Conservation (phyloP, 768 basidiomycete species). For the Boletus fagicola region DNA sequence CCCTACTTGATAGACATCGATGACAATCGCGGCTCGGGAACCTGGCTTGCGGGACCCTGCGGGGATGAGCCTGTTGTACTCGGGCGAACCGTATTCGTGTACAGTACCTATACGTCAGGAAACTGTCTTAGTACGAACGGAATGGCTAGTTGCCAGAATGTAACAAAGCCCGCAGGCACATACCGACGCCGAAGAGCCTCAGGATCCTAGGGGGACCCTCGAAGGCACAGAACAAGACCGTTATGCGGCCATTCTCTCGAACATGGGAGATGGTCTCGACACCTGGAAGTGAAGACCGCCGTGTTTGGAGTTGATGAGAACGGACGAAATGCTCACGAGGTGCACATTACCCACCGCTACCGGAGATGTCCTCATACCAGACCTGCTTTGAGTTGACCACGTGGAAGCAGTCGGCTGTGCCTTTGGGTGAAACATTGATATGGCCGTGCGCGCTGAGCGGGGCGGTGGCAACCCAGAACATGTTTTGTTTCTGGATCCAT, state of each 20-base stretch:
- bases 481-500: slow-evolving; percentile 62
- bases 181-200: slow-evolving; percentile 58
- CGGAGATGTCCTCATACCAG: slow-evolving; percentile 74
- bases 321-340: background rate
- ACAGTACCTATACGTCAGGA: slow-evolving; percentile 44
- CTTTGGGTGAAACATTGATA: slow-evolving; percentile 70
- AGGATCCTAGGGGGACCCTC: slow-evolving; percentile 59
- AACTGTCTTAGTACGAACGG: background rate
- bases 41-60: slow-evolving; percentile 49
- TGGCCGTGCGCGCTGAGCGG: slow-evolving; percentile 57
- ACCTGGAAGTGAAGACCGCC: slow-evolving; percentile 38
- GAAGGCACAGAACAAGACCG: slow-evolving; percentile 61
- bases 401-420: slow-evolving; percentile 62
- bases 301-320: background rate
- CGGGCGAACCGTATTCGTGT: slow-evolving; percentile 61
- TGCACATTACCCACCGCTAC: slow-evolving; percentile 58
- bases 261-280: slow-evolving; percentile 63
- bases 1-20: slow-evolving; percentile 59
- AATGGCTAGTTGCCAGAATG: background rate
- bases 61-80: slow-evolving; percentile 55
- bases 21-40: slow-evolving; percentile 56
- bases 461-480: slow-evolving; percentile 73
- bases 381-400: slow-evolving; percentile 52
- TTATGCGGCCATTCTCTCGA: slow-evolving; percentile 62
- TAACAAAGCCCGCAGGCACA: slow-evolving; percentile 4